Base-by-base conservation (phyloP, 2,329 filamentous ascomycete species). In the Aspergillus chevalieri region DNA sequence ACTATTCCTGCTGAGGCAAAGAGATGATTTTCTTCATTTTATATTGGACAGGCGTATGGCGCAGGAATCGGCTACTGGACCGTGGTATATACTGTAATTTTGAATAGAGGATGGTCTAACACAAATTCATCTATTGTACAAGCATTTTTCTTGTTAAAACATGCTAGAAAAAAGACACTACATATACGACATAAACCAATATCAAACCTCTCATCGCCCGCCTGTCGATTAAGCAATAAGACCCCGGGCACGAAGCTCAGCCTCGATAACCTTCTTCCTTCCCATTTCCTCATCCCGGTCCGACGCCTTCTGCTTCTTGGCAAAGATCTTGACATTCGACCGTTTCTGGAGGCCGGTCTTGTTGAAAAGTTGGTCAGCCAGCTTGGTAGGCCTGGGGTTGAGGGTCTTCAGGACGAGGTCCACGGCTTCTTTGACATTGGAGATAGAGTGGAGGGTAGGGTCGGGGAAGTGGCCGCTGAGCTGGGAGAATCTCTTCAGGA, bases 401-500 rank as follows among this genome's bases (percentile, higher is more conserved):
- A 60, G 49, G n/a, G 60, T 58, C 38, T 56, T 53, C 33, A 62
- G 49, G 2, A 85, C 69, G 43, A 80, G 68, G 22, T 74, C 70
- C 39, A 87, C 68, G 46, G 88, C 67, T 24, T 77, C 67, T 48
- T 75, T 73, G 34, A 82, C 74, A 7, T 77, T 83, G 46, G 68
- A 69, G 52, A 82, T 74, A 42, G 75, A 72, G 45, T 74, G 71
- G 52, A 94, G 78, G 57, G 80, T 78, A 43, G 81, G 75, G 69
- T 96, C 92, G 14, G 86, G 77, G 56, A 95, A 76, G 53, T 84
- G 81, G 52, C 89, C 88, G n/a, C 86, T 91, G 52, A 95, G 77
- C 66, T 93, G 87, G 66, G 86, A 82, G 53, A 90, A 74, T 51
- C 89, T 85, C 73, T 95, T 95, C 61, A 84, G 74, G 56, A 93